Evolutionary conservation across 345 rosid species (phyloP), one percentile per base, ranked within the genome.

Genomic region (Arabidopsis thaliana): DNA sequence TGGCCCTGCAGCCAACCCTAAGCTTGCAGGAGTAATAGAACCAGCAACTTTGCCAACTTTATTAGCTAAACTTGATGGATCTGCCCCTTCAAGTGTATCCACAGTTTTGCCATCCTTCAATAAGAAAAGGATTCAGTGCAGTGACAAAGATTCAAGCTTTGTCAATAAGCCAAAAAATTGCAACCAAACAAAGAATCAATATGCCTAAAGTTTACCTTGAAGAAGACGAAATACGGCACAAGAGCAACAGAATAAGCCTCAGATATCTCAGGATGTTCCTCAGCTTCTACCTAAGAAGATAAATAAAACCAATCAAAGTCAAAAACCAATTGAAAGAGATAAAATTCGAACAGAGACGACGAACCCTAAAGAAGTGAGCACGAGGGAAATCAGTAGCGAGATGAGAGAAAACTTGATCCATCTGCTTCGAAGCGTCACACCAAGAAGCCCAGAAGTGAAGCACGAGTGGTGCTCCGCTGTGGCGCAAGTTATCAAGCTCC

Each of bases 341-440:
- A 22, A 38, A 22, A 63, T n/a, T 45, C 3, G 25, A 79, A n/a
- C 0, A 49, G 32, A 23, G 10, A 70, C 20, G 20, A 16, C 75
- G 49, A 58, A 96, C 99, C 91, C 91, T 85, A 63, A 96, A 84
- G 81, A 93, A 96, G 25, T 84, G 86, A 45, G 87, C 82, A 42
- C 76, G 82, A 40, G 99, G 99, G 84, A 96, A 93, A 81, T 96
- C 99, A 14, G 86, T 85, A 57, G 96, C 86, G 72, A 96, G 98
- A 41, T 88, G 96, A 65, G 96, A 84, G 71, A 96, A 96, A 60
- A 93, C 93, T 85, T 88, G 82, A 85, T 96, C 98, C 99, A 96
- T 96, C 72, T 93, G 99, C 84, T 96, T 96, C 22, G 98, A 96
- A n/a, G 99, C 93, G 6, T 91, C 97, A 59, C 99, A 96, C 99